Conservation (phyloP, 164 flowering plant genomes). For the Dillenia turbinata region DNA sequence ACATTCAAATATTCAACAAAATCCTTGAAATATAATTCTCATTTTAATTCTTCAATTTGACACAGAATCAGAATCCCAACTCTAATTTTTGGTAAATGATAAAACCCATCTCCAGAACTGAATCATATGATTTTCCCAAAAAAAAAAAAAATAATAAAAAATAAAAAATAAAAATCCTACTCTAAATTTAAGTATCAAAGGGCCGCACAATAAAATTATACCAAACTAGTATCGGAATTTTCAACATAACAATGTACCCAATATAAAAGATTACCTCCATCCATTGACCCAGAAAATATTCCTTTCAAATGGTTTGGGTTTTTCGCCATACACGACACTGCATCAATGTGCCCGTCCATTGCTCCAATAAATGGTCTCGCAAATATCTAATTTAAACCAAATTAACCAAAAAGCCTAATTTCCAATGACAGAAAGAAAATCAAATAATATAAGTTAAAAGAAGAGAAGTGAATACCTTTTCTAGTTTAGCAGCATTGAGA, state of each 20-base stretch:
- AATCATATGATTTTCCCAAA: neutral
- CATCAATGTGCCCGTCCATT: slow-evolving; percentile 88
- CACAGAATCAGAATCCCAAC: too few relatives aligned
- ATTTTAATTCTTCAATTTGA: too few relatives aligned
- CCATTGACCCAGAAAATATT: slow-evolving; percentile 93
- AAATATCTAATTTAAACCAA: slow-evolving; percentile 45
- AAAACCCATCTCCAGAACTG: neutral
- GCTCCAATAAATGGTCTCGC: slow-evolving; percentile 94
- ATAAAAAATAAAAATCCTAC: neutral
- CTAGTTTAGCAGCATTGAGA: slow-evolving; percentile 84
- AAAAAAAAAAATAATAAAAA: neutral
- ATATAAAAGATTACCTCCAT: slow-evolving; percentile 63
- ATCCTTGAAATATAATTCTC: too few relatives aligned
- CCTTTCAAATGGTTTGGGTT: slow-evolving; percentile 80
- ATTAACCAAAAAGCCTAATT: neutral
- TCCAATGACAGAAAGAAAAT: neutral
- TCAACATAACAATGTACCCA: neutral
- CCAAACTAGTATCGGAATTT: too few relatives aligned
- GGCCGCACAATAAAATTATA: too few relatives aligned
- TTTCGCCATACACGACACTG: slow-evolving; percentile 89
- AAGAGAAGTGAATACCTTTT: slow-evolving; percentile 44
- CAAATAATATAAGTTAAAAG: neutral
- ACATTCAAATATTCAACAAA: too few relatives aligned
- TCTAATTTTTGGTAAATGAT: too few relatives aligned
- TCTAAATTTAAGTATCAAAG: neutral